Evolutionary conservation across 352 stramenopile species (phyloP).

Genomic region (Chloridella minuta): DNA sequence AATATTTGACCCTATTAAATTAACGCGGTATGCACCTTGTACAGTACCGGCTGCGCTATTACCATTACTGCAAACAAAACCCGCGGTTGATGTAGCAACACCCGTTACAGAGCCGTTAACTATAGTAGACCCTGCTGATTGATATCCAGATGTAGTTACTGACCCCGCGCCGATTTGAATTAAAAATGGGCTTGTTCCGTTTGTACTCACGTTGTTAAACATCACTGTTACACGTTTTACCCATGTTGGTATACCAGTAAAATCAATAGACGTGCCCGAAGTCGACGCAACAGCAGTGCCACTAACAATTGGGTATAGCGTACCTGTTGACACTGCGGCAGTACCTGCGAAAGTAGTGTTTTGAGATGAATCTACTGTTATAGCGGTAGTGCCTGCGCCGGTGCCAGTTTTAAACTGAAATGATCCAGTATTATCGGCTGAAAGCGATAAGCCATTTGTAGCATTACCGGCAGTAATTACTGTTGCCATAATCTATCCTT

Average conservation of each 20-base stretch:
- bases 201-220: neutral
- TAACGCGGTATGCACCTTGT: neutral
- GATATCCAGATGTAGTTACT: neutral
- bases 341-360: too few species aligned
- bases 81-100: neutral
- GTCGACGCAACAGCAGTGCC: neutral
- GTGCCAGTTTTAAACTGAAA: too few species aligned
- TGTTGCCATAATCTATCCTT: too few species aligned
- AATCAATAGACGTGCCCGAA: neutral
- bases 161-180: neutral
- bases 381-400: too few species aligned
- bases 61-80: neutral
- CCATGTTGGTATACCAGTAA: neutral
- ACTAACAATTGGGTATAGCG: too few species aligned
- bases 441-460: too few species aligned
- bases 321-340: too few species aligned
- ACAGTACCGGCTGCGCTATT: neutral
- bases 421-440: too few species aligned
- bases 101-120: neutral
- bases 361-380: too few species aligned
- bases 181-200: neutral
- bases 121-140: neutral
- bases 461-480: too few species aligned
- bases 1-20: neutral
- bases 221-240: neutral